Evolutionary conservation across 2,329 filamentous ascomycete genomes (phyloP).

Genomic region (Albophoma yamanashiensis): DNA sequence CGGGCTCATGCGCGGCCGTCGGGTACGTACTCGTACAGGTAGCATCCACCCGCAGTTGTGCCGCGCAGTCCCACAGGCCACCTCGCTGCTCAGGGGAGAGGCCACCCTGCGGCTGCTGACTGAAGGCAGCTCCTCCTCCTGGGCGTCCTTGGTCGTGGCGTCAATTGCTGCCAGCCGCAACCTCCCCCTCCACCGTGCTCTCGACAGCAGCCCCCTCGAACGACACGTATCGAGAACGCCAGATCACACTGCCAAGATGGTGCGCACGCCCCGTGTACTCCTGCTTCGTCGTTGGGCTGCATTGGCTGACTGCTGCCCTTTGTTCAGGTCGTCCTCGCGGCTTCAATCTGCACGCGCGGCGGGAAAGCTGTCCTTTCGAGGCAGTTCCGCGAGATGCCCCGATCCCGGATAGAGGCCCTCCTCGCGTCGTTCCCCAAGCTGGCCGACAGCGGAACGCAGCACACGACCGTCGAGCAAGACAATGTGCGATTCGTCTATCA

Average conservation of each 20-base stretch:
- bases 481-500: conserved; percentile 99
- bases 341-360: conserved; percentile 96
- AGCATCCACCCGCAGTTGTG: neutral
- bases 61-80: neutral
- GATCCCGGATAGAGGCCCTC: conserved; percentile 91
- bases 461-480: conserved; percentile 97
- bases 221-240: neutral
- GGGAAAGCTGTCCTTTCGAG: conserved; percentile 97
- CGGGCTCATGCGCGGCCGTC: neutral
- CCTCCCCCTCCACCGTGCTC: neutral
- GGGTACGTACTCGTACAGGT: neutral
- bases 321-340: conserved; percentile 85
- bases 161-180: conserved; percentile 3
- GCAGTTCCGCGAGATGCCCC: conserved; percentile 95
- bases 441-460: conserved; percentile 88
- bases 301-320: conserved; percentile 1
- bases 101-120: neutral
- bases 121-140: neutral
- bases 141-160: neutral
- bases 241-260: conserved; percentile 24
- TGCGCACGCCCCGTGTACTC: conserved; percentile 12
- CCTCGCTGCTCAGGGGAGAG: neutral
- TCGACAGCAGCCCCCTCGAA: neutral
- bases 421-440: conserved; percentile 97
- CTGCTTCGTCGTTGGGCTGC: neutral